Base-by-base conservation (phyloP, 2,329 filamentous ascomycete genomes). In the Aspergillus fructus region DNA sequence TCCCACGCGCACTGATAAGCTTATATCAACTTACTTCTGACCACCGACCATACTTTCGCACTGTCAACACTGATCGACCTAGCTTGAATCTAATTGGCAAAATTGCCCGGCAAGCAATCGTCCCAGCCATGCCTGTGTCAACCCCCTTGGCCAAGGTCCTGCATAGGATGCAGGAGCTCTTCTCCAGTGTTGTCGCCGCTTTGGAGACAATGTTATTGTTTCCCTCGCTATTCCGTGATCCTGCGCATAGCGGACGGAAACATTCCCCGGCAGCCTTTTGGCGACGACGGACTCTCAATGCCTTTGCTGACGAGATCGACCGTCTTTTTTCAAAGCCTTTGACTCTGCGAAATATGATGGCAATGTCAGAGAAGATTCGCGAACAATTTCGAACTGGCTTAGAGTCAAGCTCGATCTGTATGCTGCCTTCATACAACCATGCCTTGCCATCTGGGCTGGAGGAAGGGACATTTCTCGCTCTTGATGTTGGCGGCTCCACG, bases 401-500 rank as follows among this genome's bases (percentile, higher is more conserved):
- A 30, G 78, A 82, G 63, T 74, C 77, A 42, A 85, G 81, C 68
- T 78, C 83, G 23, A 81, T 83, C 57, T 85, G 82, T 72, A 88
- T 88, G 85, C 75, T 88, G 53, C 85, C 85, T 2, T 88, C 85
- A 5, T 87, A 85, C 73, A 85, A 83, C 68, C 79, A 86, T 66
- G 81, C 81, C 17, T 74, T 88, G 5, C 85, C 85, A 1, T 81
- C 80, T 5, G 85, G 85, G 4, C 68, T 77, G 48, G 85, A 88
- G 69, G 76, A 72, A 49, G 85, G 85, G 8, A 84, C 83, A 13
- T 86, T 81, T 65, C 73, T 88, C 37, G 83, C 84, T 5, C 74
- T 88, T 58, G 85, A 88, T 65, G 83, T 88, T 19, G 85, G 85
- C 33, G 85, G 85, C n/a, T 87, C 85, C 15, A 88, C 84, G 1